These are phyloP conservation scores for Aspergillus piperis DNA, from an alignment of 2,329 filamentous ascomycete species.

Conservation along the genomic window DNA sequence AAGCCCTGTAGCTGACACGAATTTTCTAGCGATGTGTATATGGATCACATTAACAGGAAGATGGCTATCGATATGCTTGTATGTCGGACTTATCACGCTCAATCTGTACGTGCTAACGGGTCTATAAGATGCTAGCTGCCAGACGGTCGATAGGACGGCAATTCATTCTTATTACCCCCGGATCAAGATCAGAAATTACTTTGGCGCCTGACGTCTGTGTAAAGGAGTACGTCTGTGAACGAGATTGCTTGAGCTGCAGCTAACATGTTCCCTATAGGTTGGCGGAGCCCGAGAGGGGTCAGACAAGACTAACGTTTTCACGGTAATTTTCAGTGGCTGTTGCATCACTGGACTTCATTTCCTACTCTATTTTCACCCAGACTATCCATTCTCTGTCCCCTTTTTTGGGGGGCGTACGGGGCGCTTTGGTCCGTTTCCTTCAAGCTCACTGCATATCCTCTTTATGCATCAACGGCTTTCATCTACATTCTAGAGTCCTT, in stretches of 20 bases:
- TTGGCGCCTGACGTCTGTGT: slow-evolving; percentile 48
- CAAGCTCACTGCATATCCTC: neutral
- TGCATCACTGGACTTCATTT: neutral
- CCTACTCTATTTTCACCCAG: no score
- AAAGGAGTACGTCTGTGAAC: slow-evolving; percentile 40
- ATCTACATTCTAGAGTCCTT: neutral
- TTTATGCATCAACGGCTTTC: neutral
- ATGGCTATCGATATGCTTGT: slow-evolving; percentile 93
- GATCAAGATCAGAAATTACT: slow-evolving; percentile 65
- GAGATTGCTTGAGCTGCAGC: neutral
- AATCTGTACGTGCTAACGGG: slow-evolving; percentile 12
- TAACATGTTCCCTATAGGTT: slow-evolving; percentile 30
- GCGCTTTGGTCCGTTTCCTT: no score
- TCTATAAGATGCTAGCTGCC: slow-evolving; percentile 74
- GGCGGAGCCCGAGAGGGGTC: slow-evolving; percentile 48
- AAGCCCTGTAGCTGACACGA: slow-evolving; percentile 20
- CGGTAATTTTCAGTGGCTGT: neutral
- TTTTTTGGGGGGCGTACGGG: neutral
- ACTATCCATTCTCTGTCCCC: neutral
- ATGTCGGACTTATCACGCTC: slow-evolving; percentile 40
- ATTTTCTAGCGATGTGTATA: slow-evolving; percentile 76
- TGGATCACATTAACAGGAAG: slow-evolving; percentile 94
- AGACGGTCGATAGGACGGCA: slow-evolving; percentile 85
- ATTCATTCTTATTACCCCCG: slow-evolving; percentile 95
- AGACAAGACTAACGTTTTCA: slow-evolving; percentile 41